Conservation (phyloP, 768 basidiomycete species). For the Inosperma sp. region DNA sequence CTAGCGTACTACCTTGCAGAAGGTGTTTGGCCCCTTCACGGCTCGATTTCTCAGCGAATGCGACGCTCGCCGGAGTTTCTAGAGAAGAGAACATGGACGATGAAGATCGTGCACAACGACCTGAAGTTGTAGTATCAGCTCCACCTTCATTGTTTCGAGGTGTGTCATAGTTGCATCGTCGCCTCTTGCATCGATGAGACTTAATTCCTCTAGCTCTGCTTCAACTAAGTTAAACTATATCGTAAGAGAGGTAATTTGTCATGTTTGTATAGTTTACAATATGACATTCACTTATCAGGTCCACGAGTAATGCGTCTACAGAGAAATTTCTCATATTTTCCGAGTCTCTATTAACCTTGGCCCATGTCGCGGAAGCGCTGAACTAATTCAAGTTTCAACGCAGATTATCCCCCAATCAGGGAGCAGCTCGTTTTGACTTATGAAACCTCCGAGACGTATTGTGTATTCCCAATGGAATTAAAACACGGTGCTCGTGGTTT, state of each 20-base stretch:
- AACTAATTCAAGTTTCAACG: conserved; percentile 56
- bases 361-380: conserved; percentile 63
- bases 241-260: conserved; percentile 40
- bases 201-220: conserved; percentile 55
- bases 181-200: conserved; percentile 40
- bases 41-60: conserved; percentile 65
- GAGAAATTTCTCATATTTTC: conserved; percentile 86
- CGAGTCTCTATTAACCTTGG: conserved; percentile 59
- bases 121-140: background rate
- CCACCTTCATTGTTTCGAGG: conserved; percentile 8
- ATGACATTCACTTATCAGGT: conserved; percentile 41
- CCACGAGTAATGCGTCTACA: conserved; percentile 42
- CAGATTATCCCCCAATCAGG: conserved; percentile 45
- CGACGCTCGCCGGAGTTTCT: conserved; percentile 31
- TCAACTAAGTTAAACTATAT: conserved; percentile 77
- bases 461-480: conserved; percentile 80
- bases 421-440: conserved; percentile 72
- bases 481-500: conserved; percentile 86
- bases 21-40: conserved; percentile 73
- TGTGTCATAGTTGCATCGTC: conserved; percentile 38
- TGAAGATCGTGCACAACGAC: background rate
- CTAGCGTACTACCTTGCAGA: conserved; percentile 59
- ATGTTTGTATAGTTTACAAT: background rate
- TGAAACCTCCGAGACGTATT: conserved; percentile 70
- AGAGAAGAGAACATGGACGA: conserved; percentile 26